Conservation (phyloP, 2,329 filamentous ascomycete genomes). For the Nemania diffusa region DNA sequence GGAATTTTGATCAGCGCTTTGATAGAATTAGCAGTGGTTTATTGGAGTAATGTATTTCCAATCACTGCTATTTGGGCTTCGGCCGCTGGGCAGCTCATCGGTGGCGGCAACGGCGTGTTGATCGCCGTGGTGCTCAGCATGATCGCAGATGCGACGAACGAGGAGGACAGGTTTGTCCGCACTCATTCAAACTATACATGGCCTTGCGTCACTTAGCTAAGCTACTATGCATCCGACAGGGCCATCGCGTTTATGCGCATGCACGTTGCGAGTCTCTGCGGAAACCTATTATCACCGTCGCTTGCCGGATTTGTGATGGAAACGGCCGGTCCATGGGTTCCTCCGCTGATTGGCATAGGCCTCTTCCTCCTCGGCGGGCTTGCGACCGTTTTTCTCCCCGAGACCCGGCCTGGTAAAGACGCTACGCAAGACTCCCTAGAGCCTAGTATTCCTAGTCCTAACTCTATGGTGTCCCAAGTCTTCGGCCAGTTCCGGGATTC, state of each 20-base stretch:
- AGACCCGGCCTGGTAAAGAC: slow-evolving; percentile 38
- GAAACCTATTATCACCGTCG: slow-evolving; percentile 47
- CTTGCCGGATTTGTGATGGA: slow-evolving; percentile 47
- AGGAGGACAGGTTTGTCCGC: slow-evolving; percentile 32
- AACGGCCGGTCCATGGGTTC: slow-evolving; percentile 44
- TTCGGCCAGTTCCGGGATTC: slow-evolving; percentile 41
- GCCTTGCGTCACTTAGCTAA: slow-evolving; percentile 10
- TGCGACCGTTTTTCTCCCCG: slow-evolving; percentile 45
- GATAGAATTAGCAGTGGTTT: slow-evolving; percentile 48
- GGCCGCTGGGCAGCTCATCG: slow-evolving; percentile 48
- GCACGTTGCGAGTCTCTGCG: slow-evolving; percentile 63
- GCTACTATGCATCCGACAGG: slow-evolving; percentile 38
- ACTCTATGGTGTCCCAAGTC: slow-evolving; percentile 31
- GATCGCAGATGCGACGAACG: slow-evolving; percentile 49
- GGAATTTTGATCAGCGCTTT: slow-evolving; percentile 45
- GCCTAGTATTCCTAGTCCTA: slow-evolving; percentile 3
- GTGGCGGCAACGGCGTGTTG: slow-evolving; percentile 51
- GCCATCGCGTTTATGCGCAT: slow-evolving; percentile 59
- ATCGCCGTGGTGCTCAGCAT: slow-evolving; percentile 51
- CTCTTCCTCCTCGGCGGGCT: slow-evolving; percentile 34
- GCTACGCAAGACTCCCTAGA: slow-evolving; percentile 6
- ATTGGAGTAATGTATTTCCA: slow-evolving; percentile 49
- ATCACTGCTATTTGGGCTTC: slow-evolving; percentile 51
- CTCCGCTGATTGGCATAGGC: slow-evolving; percentile 38
- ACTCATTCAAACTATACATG: neutral